These are phyloP conservation scores for Hippophae tibetana DNA, from an alignment of 306 rosid genomes.

Conservation along the genomic window DNA sequence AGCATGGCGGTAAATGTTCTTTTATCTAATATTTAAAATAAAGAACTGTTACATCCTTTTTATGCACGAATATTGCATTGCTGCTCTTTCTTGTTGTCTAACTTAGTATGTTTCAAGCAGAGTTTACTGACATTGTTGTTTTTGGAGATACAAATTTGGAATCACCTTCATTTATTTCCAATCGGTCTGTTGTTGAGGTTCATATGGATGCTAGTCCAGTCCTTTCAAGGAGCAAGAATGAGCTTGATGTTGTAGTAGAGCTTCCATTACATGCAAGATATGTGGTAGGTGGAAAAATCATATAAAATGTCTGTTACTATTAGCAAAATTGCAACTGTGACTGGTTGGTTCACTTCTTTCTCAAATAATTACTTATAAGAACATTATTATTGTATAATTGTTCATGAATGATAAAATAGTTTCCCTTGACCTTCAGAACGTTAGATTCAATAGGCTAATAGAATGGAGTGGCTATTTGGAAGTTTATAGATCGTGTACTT, in stretches of 20 bases:
- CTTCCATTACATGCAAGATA: conserved; percentile 84
- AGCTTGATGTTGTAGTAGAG: conserved; percentile 28
- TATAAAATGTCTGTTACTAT: too few relatives aligned
- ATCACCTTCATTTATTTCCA: conserved; percentile 70
- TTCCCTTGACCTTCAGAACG: too few relatives aligned
- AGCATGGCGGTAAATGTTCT: conserved; percentile 47
- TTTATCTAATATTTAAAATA: conserved; percentile 4
- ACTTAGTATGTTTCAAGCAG: conserved; percentile 29
- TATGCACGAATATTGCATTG: conserved; percentile 3
- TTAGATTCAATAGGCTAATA: too few relatives aligned
- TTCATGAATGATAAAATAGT: too few relatives aligned
- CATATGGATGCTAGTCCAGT: conserved; percentile 43
- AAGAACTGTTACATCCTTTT: not conserved
- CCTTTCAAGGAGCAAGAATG: conserved; percentile 18
- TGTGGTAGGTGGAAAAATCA: conserved; percentile 38
- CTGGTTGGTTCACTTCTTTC: too few relatives aligned
- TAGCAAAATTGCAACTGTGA: too few relatives aligned
- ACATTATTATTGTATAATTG: too few relatives aligned
- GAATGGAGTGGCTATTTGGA: too few relatives aligned
- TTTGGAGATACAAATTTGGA: conserved; percentile 89
- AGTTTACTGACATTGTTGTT: conserved; percentile 47
- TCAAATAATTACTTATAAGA: too few relatives aligned
- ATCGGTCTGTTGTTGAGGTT: conserved; percentile 71
- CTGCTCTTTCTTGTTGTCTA: conserved; percentile 4
- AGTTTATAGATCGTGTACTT: too few relatives aligned